Evolutionary conservation across 2,329 filamentous ascomycete genomes (phyloP).

Genomic region (Myriosclerotinia curreyana): DNA sequence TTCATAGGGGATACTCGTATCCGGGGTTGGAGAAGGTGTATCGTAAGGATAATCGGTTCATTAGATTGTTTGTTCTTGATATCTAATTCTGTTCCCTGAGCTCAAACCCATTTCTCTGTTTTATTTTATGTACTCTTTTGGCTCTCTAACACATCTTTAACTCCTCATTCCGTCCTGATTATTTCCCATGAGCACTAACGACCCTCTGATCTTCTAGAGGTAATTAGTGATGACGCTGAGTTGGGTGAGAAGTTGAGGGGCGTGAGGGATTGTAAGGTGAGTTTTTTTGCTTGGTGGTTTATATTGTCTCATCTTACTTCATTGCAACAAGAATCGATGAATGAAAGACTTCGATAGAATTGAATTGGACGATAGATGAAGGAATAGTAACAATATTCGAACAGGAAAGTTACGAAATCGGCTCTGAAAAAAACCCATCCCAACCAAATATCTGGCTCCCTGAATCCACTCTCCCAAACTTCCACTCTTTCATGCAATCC

Average conservation of each 20-base stretch:
- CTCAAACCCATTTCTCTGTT: too few species aligned
- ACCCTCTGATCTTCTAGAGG: too few species aligned
- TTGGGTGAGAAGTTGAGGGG: conserved; percentile 44
- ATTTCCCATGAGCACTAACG: too few species aligned
- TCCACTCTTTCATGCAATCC: conserved; percentile 46
- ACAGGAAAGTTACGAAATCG: conserved; percentile 53
- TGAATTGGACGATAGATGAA: not conserved
- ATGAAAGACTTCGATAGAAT: not conserved
- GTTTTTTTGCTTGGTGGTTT: not conserved
- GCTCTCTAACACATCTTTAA: too few species aligned
- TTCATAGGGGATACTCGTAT: conserved; percentile 56
- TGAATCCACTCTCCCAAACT: conserved; percentile 45
- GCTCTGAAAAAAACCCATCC: conserved; percentile 45
- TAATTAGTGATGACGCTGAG: conserved; percentile 44
- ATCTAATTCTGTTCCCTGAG: too few species aligned
- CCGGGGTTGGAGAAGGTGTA: conserved; percentile 53
- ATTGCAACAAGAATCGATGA: not conserved
- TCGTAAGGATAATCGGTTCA: conserved; percentile 23
- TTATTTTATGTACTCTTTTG: too few species aligned
- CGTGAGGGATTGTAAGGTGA: conserved; percentile 51
- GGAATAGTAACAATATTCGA: not conserved
- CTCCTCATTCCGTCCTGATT: too few species aligned
- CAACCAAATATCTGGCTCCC: conserved; percentile 53
- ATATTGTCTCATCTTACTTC: not conserved
- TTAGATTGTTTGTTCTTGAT: too few species aligned